Evolutionary conservation across 2,329 filamentous ascomycete species (phyloP).

Genomic region (Talaromyces sp.): DNA sequence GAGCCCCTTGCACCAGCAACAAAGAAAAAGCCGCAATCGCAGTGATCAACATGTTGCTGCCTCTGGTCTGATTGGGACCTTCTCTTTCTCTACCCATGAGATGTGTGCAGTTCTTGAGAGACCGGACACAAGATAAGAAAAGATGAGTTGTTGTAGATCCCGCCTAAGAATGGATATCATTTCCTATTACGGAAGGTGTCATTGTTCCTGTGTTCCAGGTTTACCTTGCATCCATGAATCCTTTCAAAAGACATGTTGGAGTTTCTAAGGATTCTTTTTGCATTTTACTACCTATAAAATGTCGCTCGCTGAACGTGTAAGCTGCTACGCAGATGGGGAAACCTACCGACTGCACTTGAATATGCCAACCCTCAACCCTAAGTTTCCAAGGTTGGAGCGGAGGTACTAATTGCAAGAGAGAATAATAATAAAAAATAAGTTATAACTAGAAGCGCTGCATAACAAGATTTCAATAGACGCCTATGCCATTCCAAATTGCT

Average conservation of each 20-base stretch:
- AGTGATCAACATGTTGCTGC: neutral
- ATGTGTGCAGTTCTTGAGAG: neutral
- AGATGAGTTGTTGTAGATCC: neutral
- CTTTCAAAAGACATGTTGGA: neutral
- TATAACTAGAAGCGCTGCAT: neutral
- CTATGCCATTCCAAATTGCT: neutral
- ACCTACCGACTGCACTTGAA: no score
- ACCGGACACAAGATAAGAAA: neutral
- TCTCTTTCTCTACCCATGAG: neutral
- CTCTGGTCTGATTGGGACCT: neutral
- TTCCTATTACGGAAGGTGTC: conserved; percentile 4
- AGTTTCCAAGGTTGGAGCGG: no score
- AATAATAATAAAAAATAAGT: no score
- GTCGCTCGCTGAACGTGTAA: no score
- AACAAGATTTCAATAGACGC: neutral
- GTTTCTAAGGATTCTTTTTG: no score
- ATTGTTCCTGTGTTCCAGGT: neutral
- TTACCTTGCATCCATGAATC: neutral
- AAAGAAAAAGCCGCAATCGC: neutral
- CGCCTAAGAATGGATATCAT: neutral
- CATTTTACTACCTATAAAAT: no score
- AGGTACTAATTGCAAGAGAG: no score
- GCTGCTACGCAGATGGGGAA: no score
- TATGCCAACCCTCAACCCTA: no score
- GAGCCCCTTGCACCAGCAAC: conserved; percentile 3